These are phyloP conservation scores for Mycosarcoma maydis DNA, from an alignment of 1,284 basidiomycete species.

Conservation along the genomic window DNA sequence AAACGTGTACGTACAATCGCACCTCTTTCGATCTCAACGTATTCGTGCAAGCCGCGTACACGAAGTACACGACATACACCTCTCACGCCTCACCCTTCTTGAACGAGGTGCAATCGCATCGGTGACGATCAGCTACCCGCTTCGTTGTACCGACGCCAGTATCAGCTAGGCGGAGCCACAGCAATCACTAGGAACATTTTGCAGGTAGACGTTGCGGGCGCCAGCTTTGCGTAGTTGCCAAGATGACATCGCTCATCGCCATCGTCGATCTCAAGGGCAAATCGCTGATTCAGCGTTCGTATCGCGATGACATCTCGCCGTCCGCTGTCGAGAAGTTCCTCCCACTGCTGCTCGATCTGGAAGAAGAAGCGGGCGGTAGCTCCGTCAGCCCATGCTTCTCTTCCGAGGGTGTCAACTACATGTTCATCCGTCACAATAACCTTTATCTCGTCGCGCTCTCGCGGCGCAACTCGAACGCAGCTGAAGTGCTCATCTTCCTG, in stretches of 20 bases:
- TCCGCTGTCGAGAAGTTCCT: constrained; percentile 92
- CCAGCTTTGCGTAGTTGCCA: too few relatives aligned
- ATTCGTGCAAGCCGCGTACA: too few relatives aligned
- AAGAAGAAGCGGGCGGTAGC: constrained; percentile 89
- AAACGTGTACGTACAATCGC: not conserved
- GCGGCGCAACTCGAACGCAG: constrained; percentile 93
- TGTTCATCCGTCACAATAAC: constrained; percentile 98
- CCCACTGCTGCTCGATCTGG: constrained; percentile 92
- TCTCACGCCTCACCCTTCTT: too few relatives aligned
- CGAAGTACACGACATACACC: not conserved
- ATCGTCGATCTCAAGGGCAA: constrained; percentile 99
- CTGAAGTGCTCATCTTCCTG: constrained; percentile 95
- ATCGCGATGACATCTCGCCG: constrained; percentile 91
- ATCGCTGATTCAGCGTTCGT: constrained; percentile 95
- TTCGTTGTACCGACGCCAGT: too few relatives aligned
- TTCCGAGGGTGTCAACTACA: constrained; percentile 79
- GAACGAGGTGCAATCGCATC: too few relatives aligned
- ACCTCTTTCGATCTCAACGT: not conserved
- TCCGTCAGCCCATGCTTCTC: constrained; percentile 87
- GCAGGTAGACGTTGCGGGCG: too few relatives aligned
- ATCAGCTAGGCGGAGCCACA: too few relatives aligned
- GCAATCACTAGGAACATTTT: too few relatives aligned
- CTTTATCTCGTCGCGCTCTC: constrained; percentile 94
- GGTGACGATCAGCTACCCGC: too few relatives aligned
- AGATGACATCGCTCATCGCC: constrained; percentile 74